Conservation (phyloP, 2,329 filamentous ascomycete species). For the Paracorniculantispora psalliotae region DNA sequence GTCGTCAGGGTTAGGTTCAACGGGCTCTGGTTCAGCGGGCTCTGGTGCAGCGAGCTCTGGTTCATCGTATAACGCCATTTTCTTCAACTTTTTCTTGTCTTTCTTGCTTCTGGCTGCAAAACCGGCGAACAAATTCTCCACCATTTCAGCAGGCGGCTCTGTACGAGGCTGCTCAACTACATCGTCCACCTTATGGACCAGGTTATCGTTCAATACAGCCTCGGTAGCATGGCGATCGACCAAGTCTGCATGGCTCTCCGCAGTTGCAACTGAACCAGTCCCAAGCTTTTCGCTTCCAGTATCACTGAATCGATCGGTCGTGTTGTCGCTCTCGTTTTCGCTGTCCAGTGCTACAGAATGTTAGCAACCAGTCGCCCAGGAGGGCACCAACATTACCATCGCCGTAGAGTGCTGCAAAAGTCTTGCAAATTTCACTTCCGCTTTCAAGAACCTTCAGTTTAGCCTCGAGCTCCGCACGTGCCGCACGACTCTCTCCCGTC, state of each 20-base stretch:
- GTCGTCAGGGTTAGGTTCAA: neutral
- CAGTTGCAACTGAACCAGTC: neutral
- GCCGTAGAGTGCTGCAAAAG: neutral
- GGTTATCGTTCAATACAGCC: neutral
- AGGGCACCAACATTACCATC: neutral
- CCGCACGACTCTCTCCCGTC: slow-evolving; percentile 8
- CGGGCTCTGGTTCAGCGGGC: neutral
- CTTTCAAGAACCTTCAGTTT: neutral
- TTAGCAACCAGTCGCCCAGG: neutral
- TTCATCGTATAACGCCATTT: neutral
- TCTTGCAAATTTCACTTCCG: slow-evolving; percentile 4
- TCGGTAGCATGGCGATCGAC: neutral
- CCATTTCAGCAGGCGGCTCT: neutral
- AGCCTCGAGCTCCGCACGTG: neutral
- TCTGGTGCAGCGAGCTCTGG: neutral
- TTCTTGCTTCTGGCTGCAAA: neutral
- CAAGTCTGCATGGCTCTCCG: neutral
- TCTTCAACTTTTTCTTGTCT: neutral
- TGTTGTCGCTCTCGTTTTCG: neutral
- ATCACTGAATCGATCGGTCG: neutral
- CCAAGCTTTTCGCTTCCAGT: neutral
- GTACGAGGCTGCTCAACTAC: neutral
- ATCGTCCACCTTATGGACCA: neutral
- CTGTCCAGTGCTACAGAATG: neutral
- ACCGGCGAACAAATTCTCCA: neutral